These are phyloP conservation scores for Ramaria sp. DNA, from an alignment of 768 basidiomycete species.

Conservation along the genomic window DNA sequence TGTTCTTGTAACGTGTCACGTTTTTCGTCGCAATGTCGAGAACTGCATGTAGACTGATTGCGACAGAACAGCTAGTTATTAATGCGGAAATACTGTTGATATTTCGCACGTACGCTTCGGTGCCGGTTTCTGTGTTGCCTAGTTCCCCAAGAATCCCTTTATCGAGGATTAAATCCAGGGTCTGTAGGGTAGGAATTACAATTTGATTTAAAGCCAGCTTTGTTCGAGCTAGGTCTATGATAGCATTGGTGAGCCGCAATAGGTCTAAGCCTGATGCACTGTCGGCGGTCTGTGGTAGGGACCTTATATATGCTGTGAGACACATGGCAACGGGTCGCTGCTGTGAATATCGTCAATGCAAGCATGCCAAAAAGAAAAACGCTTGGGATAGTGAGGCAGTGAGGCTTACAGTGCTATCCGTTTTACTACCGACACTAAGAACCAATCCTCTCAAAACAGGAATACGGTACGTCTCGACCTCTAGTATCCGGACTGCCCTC, in stretches of 20 bases:
- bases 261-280: conserved; percentile 33
- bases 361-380: conserved; percentile 10
- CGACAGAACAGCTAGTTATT: not conserved
- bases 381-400: conserved; percentile 6
- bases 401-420: conserved; percentile 67
- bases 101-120: conserved; percentile 35
- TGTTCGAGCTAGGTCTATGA: conserved; percentile 41
- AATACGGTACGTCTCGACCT: conserved; percentile 49
- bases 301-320: conserved; percentile 45
- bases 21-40: conserved; percentile 50
- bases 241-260: conserved; percentile 42
- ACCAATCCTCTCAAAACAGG: conserved; percentile 61
- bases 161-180: conserved; percentile 64
- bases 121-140: conserved; percentile 33
- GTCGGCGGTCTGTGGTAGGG: conserved; percentile 33
- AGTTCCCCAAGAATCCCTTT: conserved; percentile 48
- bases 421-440: conserved; percentile 73
- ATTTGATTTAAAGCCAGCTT: conserved; percentile 55
- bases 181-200: conserved; percentile 76
- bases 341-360: conserved; percentile 26
- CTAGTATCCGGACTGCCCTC: conserved; percentile 53
- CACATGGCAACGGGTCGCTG: conserved; percentile 58
- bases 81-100: not conserved
- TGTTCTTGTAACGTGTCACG: conserved; percentile 62
- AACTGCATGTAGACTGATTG: conserved; percentile 40